Percentiles rank a stretch among this genome's conserved stretches.
Evolutionary conservation across 768 basidiomycete genomes (phyloP).

Genomic region (Boletus reticulatus): DNA sequence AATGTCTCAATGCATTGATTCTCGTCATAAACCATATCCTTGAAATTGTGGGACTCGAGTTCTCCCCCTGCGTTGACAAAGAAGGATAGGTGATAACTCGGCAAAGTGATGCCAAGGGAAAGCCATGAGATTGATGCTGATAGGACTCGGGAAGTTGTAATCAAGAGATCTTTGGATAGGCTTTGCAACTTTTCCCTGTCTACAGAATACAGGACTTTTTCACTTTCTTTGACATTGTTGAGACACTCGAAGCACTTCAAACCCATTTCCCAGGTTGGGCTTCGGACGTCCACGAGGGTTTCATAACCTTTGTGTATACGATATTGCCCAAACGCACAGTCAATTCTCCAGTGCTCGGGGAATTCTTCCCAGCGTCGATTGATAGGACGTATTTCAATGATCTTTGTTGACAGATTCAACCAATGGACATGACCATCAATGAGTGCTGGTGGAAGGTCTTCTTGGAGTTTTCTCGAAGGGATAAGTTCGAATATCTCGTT

Average conservation of each 20-base stretch:
- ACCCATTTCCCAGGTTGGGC: no score
- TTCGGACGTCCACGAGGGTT: conserved; percentile 17
- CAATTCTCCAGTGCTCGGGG: conserved; percentile 18
- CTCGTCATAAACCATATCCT: neutral
- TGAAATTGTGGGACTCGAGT: neutral
- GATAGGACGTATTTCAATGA: conserved; percentile 24
- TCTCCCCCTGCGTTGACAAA: no score
- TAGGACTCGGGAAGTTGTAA: neutral
- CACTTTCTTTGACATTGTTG: neutral
- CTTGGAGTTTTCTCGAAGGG: conserved; percentile 6
- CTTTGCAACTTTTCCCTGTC: no score
- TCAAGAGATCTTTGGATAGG: neutral
- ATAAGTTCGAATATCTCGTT: conserved; percentile 14
- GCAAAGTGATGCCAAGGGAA: neutral
- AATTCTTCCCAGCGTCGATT: conserved; percentile 19
- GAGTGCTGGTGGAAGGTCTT: conserved; percentile 19
- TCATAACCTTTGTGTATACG: neutral
- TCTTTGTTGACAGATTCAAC: conserved; percentile 13
- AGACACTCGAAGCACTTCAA: neutral
- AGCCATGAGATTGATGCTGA: neutral
- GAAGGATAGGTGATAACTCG: neutral
- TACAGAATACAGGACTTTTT: no score
- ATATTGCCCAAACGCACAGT: neutral
- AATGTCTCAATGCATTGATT: neutral
- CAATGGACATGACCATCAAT: conserved; percentile 20